Evolutionary conservation across 2,329 filamentous ascomycete genomes (phyloP).

Genomic region (Aspergillus sp.): DNA sequence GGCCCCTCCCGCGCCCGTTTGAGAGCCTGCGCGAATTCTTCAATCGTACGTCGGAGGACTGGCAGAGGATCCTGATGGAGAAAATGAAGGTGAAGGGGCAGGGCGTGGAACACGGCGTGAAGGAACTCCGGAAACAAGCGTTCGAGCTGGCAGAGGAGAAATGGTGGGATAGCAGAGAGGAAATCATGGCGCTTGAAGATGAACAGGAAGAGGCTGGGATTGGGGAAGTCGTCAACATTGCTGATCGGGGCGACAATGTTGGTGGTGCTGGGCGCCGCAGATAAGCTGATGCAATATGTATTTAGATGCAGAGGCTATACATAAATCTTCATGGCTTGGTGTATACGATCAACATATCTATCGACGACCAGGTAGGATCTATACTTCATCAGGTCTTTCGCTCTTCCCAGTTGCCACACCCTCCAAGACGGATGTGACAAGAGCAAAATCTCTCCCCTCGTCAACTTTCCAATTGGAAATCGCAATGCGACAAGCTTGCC

Average conservation of each 20-base stretch:
- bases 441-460: conserved; percentile 53
- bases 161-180: conserved; percentile 97
- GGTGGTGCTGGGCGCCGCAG: conserved; percentile 40
- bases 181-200: conserved; percentile 83
- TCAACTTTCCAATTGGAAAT: conserved; percentile 78
- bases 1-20: conserved; percentile 72
- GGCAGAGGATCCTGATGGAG: conserved; percentile 80
- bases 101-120: conserved; percentile 53
- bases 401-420: conserved; percentile 31
- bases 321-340: too few species aligned
- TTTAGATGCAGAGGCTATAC: too few species aligned
- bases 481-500: conserved; percentile 69
- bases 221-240: conserved; percentile 82
- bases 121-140: conserved; percentile 85
- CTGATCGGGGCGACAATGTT: conserved; percentile 54
- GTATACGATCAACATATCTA: neutral
- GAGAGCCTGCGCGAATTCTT: conserved; percentile 90
- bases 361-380: neutral
- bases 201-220: conserved; percentile 94
- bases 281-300: too few species aligned
- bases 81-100: conserved; percentile 59
- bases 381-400: neutral
- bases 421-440: conserved; percentile 57
- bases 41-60: conserved; percentile 72
- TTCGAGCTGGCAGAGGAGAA: conserved; percentile 90